Evolutionary conservation across 306 rosid genomes (phyloP).

Genomic region (Dryas alaskensis): DNA sequence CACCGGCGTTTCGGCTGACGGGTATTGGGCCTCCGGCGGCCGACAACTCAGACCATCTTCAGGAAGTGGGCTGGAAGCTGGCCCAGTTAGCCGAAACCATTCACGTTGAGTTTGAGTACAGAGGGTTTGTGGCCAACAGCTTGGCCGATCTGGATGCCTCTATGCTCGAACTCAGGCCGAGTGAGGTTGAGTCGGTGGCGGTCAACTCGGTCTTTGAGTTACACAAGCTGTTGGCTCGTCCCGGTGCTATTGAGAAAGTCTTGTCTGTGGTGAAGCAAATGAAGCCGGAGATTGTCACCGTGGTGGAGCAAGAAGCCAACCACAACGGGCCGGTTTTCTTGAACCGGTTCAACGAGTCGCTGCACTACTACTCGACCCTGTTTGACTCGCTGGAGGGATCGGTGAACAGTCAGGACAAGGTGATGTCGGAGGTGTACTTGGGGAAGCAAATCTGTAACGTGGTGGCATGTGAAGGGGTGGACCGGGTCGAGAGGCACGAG

Average conservation of each 20-base stretch:
- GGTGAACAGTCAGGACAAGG: constrained; percentile 51
- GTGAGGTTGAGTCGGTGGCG: constrained; percentile 68
- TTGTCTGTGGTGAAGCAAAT: constrained; percentile 61
- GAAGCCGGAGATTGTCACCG: constrained; percentile 76
- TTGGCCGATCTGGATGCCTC: constrained; percentile 85
- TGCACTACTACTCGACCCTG: constrained; percentile 83
- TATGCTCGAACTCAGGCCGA: constrained; percentile 75
- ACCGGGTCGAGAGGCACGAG: constrained; percentile 89
- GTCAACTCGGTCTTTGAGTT: constrained; percentile 88
- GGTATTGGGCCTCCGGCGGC: constrained; percentile 87
- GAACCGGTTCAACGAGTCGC: constrained; percentile 87
- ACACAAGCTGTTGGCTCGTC: constrained; percentile 69
- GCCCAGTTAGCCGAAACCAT: constrained; percentile 76
- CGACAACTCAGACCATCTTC: constrained; percentile 81
- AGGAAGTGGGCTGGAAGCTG: constrained; percentile 90
- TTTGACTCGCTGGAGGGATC: constrained; percentile 94
- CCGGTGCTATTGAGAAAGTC: constrained; percentile 81
- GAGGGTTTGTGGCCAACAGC: constrained; percentile 82
- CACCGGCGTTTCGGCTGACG: constrained; percentile 76
- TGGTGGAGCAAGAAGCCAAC: constrained; percentile 86
- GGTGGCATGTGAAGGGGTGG: constrained; percentile 81
- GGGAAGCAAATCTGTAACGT: constrained; percentile 92
- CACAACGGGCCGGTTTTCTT: constrained; percentile 65
- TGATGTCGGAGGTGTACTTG: constrained; percentile 75
- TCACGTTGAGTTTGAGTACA: constrained; percentile 69